phyloP scores from a whole-genome alignment of 2,329 filamentous ascomycete genomes.

The Aspergillus neoniger region DNA sequence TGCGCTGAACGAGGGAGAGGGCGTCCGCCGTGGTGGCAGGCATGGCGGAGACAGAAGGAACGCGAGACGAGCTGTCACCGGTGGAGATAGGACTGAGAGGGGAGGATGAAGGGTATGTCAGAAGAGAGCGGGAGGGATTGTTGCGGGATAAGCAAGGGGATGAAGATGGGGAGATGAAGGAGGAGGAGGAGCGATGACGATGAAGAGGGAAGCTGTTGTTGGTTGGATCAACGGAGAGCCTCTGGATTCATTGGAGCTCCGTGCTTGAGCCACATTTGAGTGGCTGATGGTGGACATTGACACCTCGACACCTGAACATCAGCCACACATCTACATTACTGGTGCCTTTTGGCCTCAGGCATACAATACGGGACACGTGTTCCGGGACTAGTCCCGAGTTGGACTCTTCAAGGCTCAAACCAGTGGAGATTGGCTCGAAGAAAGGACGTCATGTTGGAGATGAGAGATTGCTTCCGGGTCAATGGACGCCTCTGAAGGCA shows the following conservation, averaged over 20 bases:
- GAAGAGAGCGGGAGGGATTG: not conserved
- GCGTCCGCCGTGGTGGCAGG: slow-evolving; percentile 96
- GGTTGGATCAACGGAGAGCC: slow-evolving; percentile 10
- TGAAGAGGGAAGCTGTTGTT: slow-evolving; percentile 15
- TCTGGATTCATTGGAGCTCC: slow-evolving; percentile 20
- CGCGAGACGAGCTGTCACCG: not conserved
- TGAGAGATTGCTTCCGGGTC: not conserved
- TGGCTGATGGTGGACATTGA: not conserved
- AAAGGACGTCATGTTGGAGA: not conserved
- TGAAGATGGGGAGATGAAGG: not conserved
- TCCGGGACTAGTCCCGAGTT: not conserved
- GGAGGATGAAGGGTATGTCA: not conserved
- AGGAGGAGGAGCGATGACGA: not conserved
- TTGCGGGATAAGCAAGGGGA: not conserved
- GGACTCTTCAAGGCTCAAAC: not conserved
- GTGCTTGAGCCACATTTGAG: slow-evolving; percentile 16
- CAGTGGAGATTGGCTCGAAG: not conserved
- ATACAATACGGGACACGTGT: not conserved
- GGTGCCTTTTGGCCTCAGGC: not conserved
- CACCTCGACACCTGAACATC: not conserved
- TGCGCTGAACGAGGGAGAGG: slow-evolving; percentile 88
- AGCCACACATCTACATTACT: not conserved
- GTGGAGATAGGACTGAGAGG: not conserved
- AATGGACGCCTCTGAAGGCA: not conserved
- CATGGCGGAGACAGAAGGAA: slow-evolving; percentile 60